A percentile compares a stretch with the other conserved stretches of the same genome.
Evolutionary conservation across 1,284 basidiomycete species (phyloP).

Genomic region (Garcileccinum viscosum): DNA sequence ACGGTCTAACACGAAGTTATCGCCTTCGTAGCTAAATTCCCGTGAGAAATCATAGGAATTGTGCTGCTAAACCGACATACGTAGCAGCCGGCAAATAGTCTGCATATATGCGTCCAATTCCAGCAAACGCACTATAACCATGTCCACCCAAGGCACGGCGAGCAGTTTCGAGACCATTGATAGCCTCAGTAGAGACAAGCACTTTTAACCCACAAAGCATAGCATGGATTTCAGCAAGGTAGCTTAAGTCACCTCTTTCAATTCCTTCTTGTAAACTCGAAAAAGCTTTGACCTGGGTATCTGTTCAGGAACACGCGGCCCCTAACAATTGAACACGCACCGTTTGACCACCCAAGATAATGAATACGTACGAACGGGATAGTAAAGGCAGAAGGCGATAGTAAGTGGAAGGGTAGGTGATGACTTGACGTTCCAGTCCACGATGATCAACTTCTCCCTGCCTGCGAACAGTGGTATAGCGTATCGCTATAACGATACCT

Average conservation of each 20-base stretch:
- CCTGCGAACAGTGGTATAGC: constrained; percentile 76
- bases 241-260: constrained; percentile 60
- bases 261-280: constrained; percentile 54
- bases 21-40: constrained; percentile 68
- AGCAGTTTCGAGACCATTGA: constrained; percentile 70
- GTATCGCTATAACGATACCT: constrained; percentile 76
- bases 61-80: constrained; percentile 42
- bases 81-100: constrained; percentile 71
- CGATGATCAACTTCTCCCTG: constrained; percentile 63
- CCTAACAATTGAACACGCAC: constrained; percentile 43
- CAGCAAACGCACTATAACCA: constrained; percentile 75
- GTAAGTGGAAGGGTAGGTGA: constrained; percentile 74
- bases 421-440: constrained; percentile 69
- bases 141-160: constrained; percentile 81
- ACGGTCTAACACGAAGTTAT: constrained; percentile 77
- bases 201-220: constrained; percentile 75
- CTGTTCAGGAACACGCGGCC: not conserved
- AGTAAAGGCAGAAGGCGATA: constrained; percentile 75
- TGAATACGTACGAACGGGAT: constrained; percentile 75
- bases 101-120: constrained; percentile 69
- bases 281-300: constrained; percentile 55
- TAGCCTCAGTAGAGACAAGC: constrained; percentile 57
- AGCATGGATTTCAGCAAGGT: constrained; percentile 76
- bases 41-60: constrained; percentile 2
- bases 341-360: constrained; percentile 66